phyloP scores from a whole-genome alignment of 257 asterid species.

The Nicotiana paniculata region DNA sequence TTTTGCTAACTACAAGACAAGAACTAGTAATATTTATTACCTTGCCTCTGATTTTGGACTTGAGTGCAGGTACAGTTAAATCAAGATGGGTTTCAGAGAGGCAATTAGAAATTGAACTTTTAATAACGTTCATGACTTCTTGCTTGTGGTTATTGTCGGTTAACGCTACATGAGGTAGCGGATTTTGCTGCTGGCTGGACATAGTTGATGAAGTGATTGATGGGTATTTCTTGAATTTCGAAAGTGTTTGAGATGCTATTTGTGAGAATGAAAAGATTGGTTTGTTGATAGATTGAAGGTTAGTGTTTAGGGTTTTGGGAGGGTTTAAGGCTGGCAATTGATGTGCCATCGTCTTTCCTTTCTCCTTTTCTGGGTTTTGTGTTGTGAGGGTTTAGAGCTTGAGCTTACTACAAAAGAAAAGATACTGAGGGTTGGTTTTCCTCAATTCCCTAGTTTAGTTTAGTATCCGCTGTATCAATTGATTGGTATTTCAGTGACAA shows the following conservation, averaged over 20 bases:
- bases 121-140: slow-evolving; percentile 47
- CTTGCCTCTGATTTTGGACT: slow-evolving; percentile 85
- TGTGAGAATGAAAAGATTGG: slow-evolving; percentile 14
- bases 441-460: no score
- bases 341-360: slow-evolving; percentile 29
- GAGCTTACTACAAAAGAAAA: no score
- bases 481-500: no score
- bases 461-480: no score
- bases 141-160: slow-evolving; percentile 36
- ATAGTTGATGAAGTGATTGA: slow-evolving; percentile 31
- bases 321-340: slow-evolving; percentile 27
- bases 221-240: slow-evolving; percentile 26
- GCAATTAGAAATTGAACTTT: slow-evolving; percentile 51
- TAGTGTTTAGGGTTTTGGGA: slow-evolving; percentile 31
- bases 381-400: neutral
- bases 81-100: slow-evolving; percentile 78
- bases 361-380: neutral
- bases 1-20: neutral
- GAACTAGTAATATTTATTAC: slow-evolving; percentile 15
- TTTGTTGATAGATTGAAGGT: slow-evolving; percentile 1
- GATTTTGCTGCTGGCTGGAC: slow-evolving; percentile 24
- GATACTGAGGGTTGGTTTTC: no score
- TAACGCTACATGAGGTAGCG: slow-evolving; percentile 25
- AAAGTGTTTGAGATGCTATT: slow-evolving; percentile 7
- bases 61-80: slow-evolving; percentile 58